Percentiles rank a stretch among this genome's conserved stretches.
Conservation (phyloP, 306 rosid species). For the Vigna angularis region DNA sequence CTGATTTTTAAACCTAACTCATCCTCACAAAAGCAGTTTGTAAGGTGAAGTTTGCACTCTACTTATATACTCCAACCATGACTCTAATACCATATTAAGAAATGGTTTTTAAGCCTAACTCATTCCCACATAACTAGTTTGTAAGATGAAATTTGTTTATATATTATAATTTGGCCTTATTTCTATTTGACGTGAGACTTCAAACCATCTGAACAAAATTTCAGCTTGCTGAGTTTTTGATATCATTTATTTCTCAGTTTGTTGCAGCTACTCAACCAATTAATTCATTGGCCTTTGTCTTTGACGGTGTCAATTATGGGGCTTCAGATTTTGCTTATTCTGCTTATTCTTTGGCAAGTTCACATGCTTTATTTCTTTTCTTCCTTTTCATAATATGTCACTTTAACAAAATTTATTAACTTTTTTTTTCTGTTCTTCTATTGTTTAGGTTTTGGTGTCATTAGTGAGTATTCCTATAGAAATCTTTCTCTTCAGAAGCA, state of each 20-base stretch:
- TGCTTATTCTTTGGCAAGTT: constrained; percentile 80
- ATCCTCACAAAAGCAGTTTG: too few species aligned
- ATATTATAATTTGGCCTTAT: too few species aligned
- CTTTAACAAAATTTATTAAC: background rate
- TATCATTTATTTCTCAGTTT: constrained; percentile 54
- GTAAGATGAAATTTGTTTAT: too few species aligned
- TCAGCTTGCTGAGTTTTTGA: background rate
- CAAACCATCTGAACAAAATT: too few species aligned
- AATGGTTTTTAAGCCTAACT: too few species aligned
- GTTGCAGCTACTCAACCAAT: constrained; percentile 94
- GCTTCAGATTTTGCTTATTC: constrained; percentile 93
- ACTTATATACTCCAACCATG: too few species aligned
- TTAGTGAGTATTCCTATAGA: constrained; percentile 59
- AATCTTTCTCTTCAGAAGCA: constrained; percentile 57
- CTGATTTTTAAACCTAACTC: too few species aligned
- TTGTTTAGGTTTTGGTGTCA: constrained; percentile 69
- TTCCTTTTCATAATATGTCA: too few species aligned
- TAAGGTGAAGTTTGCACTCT: too few species aligned
- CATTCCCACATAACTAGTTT: rapidly evolving
- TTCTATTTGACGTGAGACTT: too few species aligned
- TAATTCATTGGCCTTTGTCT: constrained; percentile 87
- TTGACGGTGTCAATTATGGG: constrained; percentile 93
- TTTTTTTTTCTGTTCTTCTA: background rate
- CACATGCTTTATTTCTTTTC: background rate
- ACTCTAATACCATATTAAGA: too few species aligned